Evolutionary conservation across 768 basidiomycete species (phyloP).

Genomic region (Boletus eberwhitei): DNA sequence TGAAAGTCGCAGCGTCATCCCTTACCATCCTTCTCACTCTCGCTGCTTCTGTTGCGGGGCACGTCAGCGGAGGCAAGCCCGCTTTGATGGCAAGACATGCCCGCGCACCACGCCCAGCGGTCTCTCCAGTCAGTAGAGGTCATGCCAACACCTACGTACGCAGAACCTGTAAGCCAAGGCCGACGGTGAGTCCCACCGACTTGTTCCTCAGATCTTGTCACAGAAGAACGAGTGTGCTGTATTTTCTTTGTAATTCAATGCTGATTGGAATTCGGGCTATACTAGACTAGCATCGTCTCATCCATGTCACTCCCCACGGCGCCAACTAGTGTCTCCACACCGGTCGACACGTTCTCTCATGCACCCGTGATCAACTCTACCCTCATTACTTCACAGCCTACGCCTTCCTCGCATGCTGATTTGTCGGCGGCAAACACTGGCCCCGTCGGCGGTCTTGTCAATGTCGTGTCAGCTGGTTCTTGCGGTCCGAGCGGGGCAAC

Average conservation of each 20-base stretch:
- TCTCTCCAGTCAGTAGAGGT: neutral
- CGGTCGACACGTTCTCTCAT: neutral
- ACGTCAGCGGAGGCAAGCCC: neutral
- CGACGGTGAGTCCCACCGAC: neutral
- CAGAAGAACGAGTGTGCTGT: neutral
- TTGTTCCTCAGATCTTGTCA: neutral
- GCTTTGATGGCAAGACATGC: constrained; percentile 6
- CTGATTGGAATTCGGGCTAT: neutral
- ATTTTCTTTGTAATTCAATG: neutral
- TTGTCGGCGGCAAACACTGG: neutral
- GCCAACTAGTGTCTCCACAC: neutral
- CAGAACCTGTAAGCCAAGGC: neutral
- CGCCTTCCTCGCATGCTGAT: neutral
- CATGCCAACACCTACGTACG: neutral
- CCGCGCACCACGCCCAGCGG: neutral
- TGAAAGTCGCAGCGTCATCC: neutral
- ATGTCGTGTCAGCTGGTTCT: constrained; percentile 28
- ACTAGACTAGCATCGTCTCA: neutral
- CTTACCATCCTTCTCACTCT: neutral
- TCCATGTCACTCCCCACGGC: neutral
- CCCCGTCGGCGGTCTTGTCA: constrained; percentile 29
- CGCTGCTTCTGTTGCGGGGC: neutral
- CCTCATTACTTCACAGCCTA: neutral
- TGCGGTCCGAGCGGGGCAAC: constrained; percentile 54
- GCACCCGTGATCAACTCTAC: neutral